Conservation (phyloP, 2,329 filamentous ascomycete genomes). For the Alternaria dauci region DNA sequence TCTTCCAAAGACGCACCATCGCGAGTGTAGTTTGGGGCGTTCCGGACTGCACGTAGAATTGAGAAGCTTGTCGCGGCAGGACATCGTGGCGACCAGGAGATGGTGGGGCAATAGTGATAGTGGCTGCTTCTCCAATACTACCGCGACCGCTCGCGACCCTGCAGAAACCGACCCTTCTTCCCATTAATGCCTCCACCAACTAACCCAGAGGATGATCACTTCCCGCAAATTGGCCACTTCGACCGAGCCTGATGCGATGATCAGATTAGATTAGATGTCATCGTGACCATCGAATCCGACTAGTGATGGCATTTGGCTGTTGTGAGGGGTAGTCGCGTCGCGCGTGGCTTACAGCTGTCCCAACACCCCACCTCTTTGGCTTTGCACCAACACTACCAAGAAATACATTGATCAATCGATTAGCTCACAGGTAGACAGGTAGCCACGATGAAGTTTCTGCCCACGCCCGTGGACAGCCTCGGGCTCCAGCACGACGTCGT, state of each 20-base stretch:
- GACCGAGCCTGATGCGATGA: constrained; percentile 13
- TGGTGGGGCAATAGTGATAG: constrained; percentile 8
- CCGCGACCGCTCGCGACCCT: background rate
- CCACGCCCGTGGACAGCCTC: background rate
- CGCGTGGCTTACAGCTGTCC: constrained; percentile 1
- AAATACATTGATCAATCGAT: background rate
- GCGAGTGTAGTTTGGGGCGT: background rate
- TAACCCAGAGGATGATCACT: background rate
- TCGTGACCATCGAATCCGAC: constrained; percentile 1
- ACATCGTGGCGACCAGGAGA: constrained; percentile 1
- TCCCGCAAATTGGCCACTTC: background rate
- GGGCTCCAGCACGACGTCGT: background rate
- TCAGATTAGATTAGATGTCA: constrained; percentile 28
- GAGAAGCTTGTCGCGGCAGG: background rate
- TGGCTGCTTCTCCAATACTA: constrained; percentile 15
- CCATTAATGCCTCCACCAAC: background rate
- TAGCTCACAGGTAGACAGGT: background rate
- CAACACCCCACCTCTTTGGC: background rate
- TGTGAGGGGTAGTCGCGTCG: constrained; percentile 1
- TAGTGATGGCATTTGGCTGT: constrained; percentile 3
- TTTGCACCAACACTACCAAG: background rate
- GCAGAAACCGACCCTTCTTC: background rate
- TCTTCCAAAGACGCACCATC: background rate
- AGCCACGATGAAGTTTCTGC: background rate
- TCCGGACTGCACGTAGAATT: background rate